These are phyloP conservation scores for Gossypium longicalyx DNA, from an alignment of 345 rosid genomes.

Conservation along the genomic window DNA sequence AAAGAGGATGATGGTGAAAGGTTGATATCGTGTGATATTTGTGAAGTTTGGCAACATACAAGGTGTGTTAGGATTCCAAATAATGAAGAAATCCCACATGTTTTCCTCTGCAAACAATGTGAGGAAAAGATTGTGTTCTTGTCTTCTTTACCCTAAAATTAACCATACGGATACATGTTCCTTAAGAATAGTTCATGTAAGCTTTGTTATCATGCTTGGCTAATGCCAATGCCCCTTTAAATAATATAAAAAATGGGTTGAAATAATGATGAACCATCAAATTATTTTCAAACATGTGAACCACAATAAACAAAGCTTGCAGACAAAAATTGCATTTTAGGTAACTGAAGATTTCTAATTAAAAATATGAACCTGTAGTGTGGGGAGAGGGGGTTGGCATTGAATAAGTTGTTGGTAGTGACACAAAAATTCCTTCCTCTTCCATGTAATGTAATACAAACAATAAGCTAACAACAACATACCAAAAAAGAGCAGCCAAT, in stretches of 20 bases:
- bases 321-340: no score
- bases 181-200: not conserved
- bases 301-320: no score
- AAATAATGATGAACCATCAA: not conserved
- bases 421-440: not conserved
- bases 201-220: not conserved
- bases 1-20: constrained; percentile 81
- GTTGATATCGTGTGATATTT: constrained; percentile 75
- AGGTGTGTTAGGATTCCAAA: constrained; percentile 70
- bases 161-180: not conserved
- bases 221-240: not conserved
- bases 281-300: no score
- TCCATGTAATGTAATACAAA: not conserved
- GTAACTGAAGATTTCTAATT: not conserved
- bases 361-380: no score
- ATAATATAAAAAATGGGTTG: not conserved
- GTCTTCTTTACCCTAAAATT: constrained; percentile 48
- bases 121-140: constrained; percentile 61
- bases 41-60: constrained; percentile 88
- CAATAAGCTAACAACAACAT: not conserved
- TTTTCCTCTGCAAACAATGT: constrained; percentile 79
- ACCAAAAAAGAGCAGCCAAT: constrained; percentile 7
- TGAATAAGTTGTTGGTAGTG: not conserved
- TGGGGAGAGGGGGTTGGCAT: not conserved
- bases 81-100: constrained; percentile 57